Percentiles rank a stretch among this genome's conserved stretches.
These are phyloP conservation scores for Penicillium canariense DNA, from an alignment of 495 filamentous ascomycete species.

Conservation along the genomic window DNA sequence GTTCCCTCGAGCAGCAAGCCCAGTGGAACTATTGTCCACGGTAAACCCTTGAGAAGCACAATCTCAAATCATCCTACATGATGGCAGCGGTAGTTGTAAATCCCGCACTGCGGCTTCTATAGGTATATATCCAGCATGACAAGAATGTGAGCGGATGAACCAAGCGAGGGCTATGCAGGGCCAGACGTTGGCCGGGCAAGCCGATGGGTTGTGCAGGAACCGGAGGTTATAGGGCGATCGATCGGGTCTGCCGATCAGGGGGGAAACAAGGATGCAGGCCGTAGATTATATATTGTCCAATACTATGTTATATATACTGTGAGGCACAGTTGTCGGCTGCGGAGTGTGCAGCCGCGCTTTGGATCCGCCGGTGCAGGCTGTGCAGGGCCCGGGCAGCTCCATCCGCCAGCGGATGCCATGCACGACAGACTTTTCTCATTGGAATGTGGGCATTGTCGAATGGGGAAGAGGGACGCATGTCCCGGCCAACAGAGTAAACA, in stretches of 20 bases:
- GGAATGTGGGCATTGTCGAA: slow-evolving; percentile 25
- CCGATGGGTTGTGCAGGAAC: not conserved
- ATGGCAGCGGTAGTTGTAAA: not conserved
- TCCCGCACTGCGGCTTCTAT: not conserved
- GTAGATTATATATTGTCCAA: slow-evolving; percentile 19
- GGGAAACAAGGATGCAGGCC: slow-evolving; percentile 1
- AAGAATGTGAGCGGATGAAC: slow-evolving; percentile 17
- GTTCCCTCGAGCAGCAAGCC: not conserved
- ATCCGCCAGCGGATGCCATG: slow-evolving; percentile 25
- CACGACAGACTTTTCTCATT: slow-evolving; percentile 26
- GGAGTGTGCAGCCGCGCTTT: no score
- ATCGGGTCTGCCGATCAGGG: slow-evolving; percentile 24
- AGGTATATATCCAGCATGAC: not conserved
- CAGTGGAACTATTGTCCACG: not conserved
- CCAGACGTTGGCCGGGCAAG: slow-evolving; percentile 1
- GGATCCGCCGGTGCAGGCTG: not conserved
- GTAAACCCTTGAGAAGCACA: not conserved
- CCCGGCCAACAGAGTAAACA: not conserved
- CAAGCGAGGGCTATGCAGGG: slow-evolving; percentile 17
- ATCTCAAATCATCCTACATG: slow-evolving; percentile 7
- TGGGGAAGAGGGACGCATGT: not conserved
- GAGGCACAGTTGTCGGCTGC: not conserved
- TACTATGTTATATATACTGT: not conserved
- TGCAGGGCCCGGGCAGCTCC: slow-evolving; percentile 10
- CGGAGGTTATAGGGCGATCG: no score